Percentiles rank a stretch among this genome's conserved stretches.
These are phyloP conservation scores for Priceomyces medius DNA, from an alignment of 805 yeast genomes.

Conservation along the genomic window DNA sequence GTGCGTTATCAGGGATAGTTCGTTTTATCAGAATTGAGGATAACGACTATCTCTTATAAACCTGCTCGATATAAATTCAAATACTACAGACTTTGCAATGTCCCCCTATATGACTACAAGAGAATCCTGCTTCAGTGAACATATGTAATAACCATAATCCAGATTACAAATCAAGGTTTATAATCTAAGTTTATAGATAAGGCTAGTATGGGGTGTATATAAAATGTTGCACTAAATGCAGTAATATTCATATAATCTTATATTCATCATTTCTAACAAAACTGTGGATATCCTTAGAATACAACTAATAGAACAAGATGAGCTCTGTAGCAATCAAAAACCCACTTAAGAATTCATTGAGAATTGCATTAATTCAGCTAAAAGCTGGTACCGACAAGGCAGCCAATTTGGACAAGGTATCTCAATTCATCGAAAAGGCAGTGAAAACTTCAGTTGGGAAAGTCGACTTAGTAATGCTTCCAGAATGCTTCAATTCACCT, in stretches of 20 bases:
- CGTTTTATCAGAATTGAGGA: too few relatives aligned
- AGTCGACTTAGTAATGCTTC: constrained; percentile 75
- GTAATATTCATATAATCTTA: background rate
- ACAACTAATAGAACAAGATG: constrained; percentile 2
- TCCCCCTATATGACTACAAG: too few relatives aligned
- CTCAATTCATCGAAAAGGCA: constrained; percentile 64
- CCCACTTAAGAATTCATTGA: constrained; percentile 56
- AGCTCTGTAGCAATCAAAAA: constrained; percentile 23
- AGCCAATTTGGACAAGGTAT: constrained; percentile 71
- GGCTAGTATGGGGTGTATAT: too few relatives aligned
- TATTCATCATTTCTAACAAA: background rate
- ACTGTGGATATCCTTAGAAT: background rate
- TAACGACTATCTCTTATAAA: too few relatives aligned
- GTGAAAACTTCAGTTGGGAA: constrained; percentile 31
- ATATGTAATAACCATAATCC: too few relatives aligned
- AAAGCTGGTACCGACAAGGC: constrained; percentile 78
- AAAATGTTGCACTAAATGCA: background rate
- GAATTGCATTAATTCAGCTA: constrained; percentile 83
- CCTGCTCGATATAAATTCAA: too few relatives aligned
- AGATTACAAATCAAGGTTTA: too few relatives aligned
- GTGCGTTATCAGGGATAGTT: too few relatives aligned
- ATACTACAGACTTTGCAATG: too few relatives aligned
- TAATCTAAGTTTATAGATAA: too few relatives aligned
- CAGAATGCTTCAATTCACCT: constrained; percentile 97
- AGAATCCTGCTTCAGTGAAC: too few relatives aligned